These are phyloP conservation scores for Nannochloris sp. DNA, from an alignment of 139 green algal genomes.

Conservation along the genomic window DNA sequence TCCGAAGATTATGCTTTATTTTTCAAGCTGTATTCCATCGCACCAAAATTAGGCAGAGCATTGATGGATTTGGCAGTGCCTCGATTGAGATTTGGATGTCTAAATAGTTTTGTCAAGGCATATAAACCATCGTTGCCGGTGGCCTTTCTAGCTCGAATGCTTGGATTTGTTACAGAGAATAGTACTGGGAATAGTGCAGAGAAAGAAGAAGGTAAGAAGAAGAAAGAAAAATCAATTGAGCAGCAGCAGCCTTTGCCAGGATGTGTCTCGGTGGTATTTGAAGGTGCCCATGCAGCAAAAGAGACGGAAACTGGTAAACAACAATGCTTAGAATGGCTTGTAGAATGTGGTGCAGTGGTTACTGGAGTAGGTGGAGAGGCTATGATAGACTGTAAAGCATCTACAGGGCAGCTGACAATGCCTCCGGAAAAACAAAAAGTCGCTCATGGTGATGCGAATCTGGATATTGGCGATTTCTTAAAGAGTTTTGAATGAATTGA, in stretches of 20 bases:
- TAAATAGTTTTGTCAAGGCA: conserved; percentile 44
- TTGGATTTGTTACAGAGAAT: conserved; percentile 49
- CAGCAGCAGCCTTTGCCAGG: conserved; percentile 35
- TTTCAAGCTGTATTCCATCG: conserved; percentile 60
- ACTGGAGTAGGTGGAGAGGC: conserved; percentile 1
- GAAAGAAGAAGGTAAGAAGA: neutral
- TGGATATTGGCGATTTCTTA: conserved; percentile 70
- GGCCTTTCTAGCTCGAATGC: conserved; percentile 29
- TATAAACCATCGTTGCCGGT: conserved; percentile 51
- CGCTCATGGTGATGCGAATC: conserved; percentile 60
- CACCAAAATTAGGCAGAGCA: conserved; percentile 53
- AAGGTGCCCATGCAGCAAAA: neutral
- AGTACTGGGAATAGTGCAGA: neutral
- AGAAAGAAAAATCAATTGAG: too few relatives aligned
- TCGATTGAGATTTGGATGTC: conserved; percentile 42
- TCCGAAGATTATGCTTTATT: conserved; percentile 43
- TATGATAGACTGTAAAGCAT: conserved; percentile 24
- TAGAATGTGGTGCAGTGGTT: conserved; percentile 23
- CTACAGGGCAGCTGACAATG: conserved; percentile 8
- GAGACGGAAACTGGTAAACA: neutral
- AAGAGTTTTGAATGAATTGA: conserved; percentile 1
- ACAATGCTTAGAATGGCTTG: conserved; percentile 12
- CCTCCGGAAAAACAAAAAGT: conserved; percentile 25
- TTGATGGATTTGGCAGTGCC: conserved; percentile 62
- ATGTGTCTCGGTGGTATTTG: conserved; percentile 26